Percentiles rank a stretch among this genome's conserved stretches.
These are phyloP conservation scores for Exophiala sp. DNA, from an alignment of 2,329 filamentous ascomycete genomes.

Conservation along the genomic window DNA sequence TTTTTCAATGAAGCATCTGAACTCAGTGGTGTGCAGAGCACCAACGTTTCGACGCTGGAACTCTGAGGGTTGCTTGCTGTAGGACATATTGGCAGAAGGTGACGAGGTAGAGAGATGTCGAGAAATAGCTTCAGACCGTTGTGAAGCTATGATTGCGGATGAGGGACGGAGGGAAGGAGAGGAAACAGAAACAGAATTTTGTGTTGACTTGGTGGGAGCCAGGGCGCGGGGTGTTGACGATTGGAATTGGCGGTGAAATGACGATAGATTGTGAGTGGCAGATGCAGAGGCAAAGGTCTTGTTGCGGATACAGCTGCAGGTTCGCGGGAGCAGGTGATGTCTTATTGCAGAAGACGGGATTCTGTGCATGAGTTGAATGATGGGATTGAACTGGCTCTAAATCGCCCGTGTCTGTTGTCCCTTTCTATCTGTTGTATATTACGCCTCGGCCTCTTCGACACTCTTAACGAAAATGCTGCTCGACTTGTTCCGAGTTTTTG, in stretches of 20 bases:
- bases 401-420: background rate
- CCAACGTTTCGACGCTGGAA: slow-evolving; percentile 85
- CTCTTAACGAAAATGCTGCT: too few species aligned
- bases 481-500: too few species aligned
- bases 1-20: slow-evolving; percentile 97
- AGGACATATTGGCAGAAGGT: slow-evolving; percentile 32
- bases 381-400: background rate
- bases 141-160: slow-evolving; percentile 46
- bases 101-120: slow-evolving; percentile 45
- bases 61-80: slow-evolving; percentile 56
- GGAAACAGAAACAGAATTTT: slow-evolving; percentile 20
- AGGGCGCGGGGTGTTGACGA: slow-evolving; percentile 20
- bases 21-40: slow-evolving; percentile 88
- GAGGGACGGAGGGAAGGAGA: slow-evolving; percentile 24
- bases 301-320: slow-evolving; percentile 15
- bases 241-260: slow-evolving; percentile 26
- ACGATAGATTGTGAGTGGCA: slow-evolving; percentile 17
- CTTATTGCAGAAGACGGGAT: slow-evolving; percentile 9
- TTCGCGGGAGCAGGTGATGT: slow-evolving; percentile 7
- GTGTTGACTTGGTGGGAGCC: slow-evolving; percentile 21
- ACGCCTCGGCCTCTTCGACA: too few species aligned
- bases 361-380: slow-evolving; percentile 12
- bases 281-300: slow-evolving; percentile 5
- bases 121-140: slow-evolving; percentile 44
- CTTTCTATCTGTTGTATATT: too few species aligned